Percentiles rank a stretch among this genome's conserved stretches.
Evolutionary conservation across 2,329 filamentous ascomycete genomes (phyloP).

Genomic region (Phoma sp.): DNA sequence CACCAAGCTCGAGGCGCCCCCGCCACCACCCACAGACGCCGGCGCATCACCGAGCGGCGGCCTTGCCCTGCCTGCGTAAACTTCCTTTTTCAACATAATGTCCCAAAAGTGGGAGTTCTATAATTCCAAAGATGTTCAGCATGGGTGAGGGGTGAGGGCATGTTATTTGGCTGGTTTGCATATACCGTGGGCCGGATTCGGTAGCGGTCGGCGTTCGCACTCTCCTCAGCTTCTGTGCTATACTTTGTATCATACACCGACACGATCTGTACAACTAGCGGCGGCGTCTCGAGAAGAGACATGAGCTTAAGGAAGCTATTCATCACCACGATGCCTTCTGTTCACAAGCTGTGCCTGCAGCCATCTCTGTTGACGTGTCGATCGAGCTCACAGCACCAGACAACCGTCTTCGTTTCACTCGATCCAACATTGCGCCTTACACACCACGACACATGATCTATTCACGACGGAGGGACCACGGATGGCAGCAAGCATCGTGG

Average conservation of each 20-base stretch:
- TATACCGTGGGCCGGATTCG: constrained; percentile 34
- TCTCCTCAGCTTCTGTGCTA: constrained; percentile 46
- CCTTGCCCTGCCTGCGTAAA: constrained; percentile 36
- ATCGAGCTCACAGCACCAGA: not conserved
- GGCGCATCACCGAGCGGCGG: constrained; percentile 27
- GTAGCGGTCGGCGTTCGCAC: constrained; percentile 44
- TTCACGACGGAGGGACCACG: too few relatives aligned
- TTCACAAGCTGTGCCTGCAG: not conserved
- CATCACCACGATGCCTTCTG: not conserved
- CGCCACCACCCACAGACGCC: constrained; percentile 50
- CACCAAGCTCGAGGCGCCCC: constrained; percentile 74
- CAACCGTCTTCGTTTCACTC: not conserved
- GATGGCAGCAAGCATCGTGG: too few relatives aligned
- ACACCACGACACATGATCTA: too few relatives aligned
- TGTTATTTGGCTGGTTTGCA: constrained; percentile 37
- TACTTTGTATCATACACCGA: constrained; percentile 42
- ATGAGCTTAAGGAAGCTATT: constrained; percentile 18
- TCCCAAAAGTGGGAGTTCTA: constrained; percentile 22
- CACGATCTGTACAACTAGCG: constrained; percentile 41
- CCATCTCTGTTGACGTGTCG: too few relatives aligned
- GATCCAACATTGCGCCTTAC: too few relatives aligned
- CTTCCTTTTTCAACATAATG: constrained; percentile 17
- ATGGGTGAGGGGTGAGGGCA: constrained; percentile 25
- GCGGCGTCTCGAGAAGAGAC: constrained; percentile 25
- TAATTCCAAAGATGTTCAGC: constrained; percentile 28